phyloP scores from a whole-genome alignment of 176 grass and related monocot genomes.

The Oryza meyeriana region DNA sequence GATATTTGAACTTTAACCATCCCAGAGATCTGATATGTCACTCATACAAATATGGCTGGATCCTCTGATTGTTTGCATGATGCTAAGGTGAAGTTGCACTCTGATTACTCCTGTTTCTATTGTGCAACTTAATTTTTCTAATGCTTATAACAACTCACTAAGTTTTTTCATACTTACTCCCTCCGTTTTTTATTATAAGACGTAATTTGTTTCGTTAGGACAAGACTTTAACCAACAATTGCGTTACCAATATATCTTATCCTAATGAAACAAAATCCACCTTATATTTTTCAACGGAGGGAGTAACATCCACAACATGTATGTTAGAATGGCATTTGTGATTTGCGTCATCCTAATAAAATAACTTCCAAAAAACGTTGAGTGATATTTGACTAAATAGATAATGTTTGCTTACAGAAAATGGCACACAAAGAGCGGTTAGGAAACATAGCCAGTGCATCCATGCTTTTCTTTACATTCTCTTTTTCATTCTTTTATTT shows the following conservation, averaged over 20 bases:
- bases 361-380: neutral
- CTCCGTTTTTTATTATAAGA: too few relatives aligned
- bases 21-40: neutral
- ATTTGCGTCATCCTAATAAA: neutral
- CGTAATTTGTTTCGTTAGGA: too few relatives aligned
- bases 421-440: neutral
- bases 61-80: neutral
- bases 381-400: slow-evolving; percentile 4
- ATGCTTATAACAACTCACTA: neutral
- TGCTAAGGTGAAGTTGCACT: slow-evolving; percentile 15
- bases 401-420: neutral
- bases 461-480: neutral
- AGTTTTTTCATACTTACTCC: neutral
- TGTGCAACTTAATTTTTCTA: neutral
- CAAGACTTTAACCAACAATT: too few relatives aligned
- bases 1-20: neutral
- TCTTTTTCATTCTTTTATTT: neutral
- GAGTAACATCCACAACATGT: neutral
- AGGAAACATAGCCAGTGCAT: slow-evolving; percentile 1
- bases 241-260: too few relatives aligned
- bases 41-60: neutral
- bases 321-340: neutral
- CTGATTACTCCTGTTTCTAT: slow-evolving; percentile 3
- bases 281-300: too few relatives aligned
- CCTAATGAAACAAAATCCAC: too few relatives aligned